Conservation (phyloP, 768 basidiomycete genomes). For the Leccinum sublutescens region DNA sequence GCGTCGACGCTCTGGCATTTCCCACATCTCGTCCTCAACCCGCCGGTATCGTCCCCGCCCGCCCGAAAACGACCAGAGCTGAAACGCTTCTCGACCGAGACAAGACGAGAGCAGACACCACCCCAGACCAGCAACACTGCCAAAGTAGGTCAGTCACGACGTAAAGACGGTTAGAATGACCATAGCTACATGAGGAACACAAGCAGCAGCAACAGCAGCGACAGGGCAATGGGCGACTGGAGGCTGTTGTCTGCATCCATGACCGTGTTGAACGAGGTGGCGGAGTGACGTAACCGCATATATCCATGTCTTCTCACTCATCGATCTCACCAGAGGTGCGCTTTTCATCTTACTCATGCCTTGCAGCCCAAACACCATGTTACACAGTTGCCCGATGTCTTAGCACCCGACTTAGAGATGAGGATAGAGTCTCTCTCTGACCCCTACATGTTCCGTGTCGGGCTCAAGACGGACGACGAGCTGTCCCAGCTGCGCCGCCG, state of each 20-base stretch:
- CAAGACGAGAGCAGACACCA: slow-evolving; percentile 74
- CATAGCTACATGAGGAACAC: slow-evolving; percentile 45
- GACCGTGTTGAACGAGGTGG: not conserved
- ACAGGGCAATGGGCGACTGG: slow-evolving; percentile 20
- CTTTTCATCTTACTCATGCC: not conserved
- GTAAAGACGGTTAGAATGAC: not conserved
- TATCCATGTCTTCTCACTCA: not conserved
- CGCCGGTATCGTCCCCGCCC: slow-evolving; percentile 35
- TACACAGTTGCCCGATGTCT: not conserved
- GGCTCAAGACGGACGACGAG: slow-evolving; percentile 59
- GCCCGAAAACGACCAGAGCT: slow-evolving; percentile 10
- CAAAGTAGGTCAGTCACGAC: slow-evolving; percentile 2
- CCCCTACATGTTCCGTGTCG: slow-evolving; percentile 65
- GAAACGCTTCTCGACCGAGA: slow-evolving; percentile 45
- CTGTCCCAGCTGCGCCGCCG: slow-evolving; percentile 58
- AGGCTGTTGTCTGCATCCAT: not conserved
- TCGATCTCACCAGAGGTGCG: slow-evolving; percentile 13
- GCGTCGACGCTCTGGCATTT: slow-evolving; percentile 49
- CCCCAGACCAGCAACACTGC: slow-evolving; percentile 47
- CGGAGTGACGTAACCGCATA: not conserved
- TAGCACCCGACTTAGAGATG: slow-evolving; percentile 39
- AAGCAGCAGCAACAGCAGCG: slow-evolving; percentile 45
- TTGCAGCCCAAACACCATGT: not conserved
- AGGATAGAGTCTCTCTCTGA: slow-evolving; percentile 43
- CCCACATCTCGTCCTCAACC: slow-evolving; percentile 53